Evolutionary conservation across 2,329 filamentous ascomycete genomes (phyloP), one percentile per base, ranked within the genome.

Genomic region (Sclerotinia trifoliorum): DNA sequence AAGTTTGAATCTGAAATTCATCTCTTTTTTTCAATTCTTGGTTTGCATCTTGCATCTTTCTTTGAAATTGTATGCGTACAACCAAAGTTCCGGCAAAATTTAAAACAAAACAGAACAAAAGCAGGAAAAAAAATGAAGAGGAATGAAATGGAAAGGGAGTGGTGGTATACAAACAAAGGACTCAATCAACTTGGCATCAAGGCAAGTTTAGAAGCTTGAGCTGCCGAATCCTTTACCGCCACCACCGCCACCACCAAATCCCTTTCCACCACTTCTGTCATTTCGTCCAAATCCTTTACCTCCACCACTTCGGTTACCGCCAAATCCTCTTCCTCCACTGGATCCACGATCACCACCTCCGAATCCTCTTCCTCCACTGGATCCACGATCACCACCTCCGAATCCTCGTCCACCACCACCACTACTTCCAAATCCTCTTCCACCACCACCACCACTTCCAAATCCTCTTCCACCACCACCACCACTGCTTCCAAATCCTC

Each of bases 281-380:
- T 44, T 66, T n/a, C 71, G 62, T 39, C 71, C 57, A 58, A 54
- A 26, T 54, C 67, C 49, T 21, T 49, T 52, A 11, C 69, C 68
- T 32, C 67, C 58, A 24, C 58, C 65, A 68, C 62, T 69, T 44
- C 70, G 68, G n/a, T 42, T 42, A 42, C 72, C 69, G 10, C 68
- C 46, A 26, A 51, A 58, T 65, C 70, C 68, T 42, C 67, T 64
- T 24, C 70, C 65, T 21, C 71, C 70, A 46, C 60, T 49, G 26
- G 60, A 8, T 56, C 32, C 65, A 58, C 58, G 6, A 26, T 56
- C 56, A 26, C 70, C 55, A 29, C 55, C 61, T 35, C 70, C 55
- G 29, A 54, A 68, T 26, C 69, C 62, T 55, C 54, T 24, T 46
- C 54, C 26, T 17, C 65, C 51, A 60, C 67, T n/a, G n/a, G n/a